These are phyloP conservation scores for Xylaria cubensis DNA, from an alignment of 495 filamentous ascomycete genomes.

Conservation along the genomic window DNA sequence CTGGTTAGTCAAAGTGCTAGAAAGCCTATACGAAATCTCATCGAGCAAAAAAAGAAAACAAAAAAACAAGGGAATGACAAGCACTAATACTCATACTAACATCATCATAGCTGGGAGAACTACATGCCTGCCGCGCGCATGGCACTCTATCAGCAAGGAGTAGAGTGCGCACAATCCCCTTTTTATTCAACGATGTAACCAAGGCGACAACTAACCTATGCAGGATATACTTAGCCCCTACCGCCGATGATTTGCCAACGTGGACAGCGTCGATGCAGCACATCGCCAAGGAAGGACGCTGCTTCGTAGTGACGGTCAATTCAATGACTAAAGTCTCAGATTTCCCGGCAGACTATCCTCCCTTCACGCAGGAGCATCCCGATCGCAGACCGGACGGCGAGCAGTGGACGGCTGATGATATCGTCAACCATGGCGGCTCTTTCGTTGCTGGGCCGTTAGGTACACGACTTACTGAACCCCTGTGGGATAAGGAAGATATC, in stretches of 20 bases:
- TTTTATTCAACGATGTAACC: not conserved
- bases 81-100: slow-evolving; percentile 3
- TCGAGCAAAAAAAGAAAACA: not conserved
- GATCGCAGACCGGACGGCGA: slow-evolving; percentile 47
- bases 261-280: slow-evolving; percentile 54
- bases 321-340: slow-evolving; percentile 50
- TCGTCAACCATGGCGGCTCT: slow-evolving; percentile 49
- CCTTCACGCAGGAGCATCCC: slow-evolving; percentile 47
- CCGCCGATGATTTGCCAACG: slow-evolving; percentile 49
- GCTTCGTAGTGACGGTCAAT: slow-evolving; percentile 52
- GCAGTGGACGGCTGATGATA: slow-evolving; percentile 45
- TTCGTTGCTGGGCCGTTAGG: slow-evolving; percentile 50
- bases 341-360: slow-evolving; percentile 51
- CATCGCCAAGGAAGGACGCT: slow-evolving; percentile 53
- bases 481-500: slow-evolving; percentile 51
- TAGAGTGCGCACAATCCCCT: slow-evolving; percentile 42
- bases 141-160: slow-evolving; percentile 50
- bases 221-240: slow-evolving; percentile 51
- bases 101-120: slow-evolving; percentile 47
- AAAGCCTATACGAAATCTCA: not conserved
- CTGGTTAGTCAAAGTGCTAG: slow-evolving; percentile 37
- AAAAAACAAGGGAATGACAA: not conserved
- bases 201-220: slow-evolving; percentile 8
- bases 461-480: slow-evolving; percentile 44
- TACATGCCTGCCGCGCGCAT: slow-evolving; percentile 53